These are phyloP conservation scores for Nemania diffusa DNA, from an alignment of 2,329 filamentous ascomycete genomes.

Conservation along the genomic window DNA sequence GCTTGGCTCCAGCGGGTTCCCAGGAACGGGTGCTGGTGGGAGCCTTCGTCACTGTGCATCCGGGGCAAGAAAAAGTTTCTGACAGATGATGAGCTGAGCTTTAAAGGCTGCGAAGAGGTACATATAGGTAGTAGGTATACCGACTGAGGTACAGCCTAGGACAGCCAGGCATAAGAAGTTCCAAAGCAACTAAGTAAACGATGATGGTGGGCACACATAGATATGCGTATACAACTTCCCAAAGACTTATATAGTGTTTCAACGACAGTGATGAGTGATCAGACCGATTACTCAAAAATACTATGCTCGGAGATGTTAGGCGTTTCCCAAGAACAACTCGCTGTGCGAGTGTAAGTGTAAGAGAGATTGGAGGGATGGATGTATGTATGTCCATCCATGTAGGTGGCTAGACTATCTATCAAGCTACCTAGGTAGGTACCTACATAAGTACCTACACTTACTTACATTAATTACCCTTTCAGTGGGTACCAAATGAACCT, in stretches of 20 bases:
- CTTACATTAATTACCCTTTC: neutral
- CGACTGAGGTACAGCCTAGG: constrained; percentile 12
- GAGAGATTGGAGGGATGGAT: no score
- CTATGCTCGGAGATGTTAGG: neutral
- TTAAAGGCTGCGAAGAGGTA: constrained; percentile 8
- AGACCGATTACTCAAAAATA: neutral
- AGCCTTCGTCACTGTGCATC: constrained; percentile 37
- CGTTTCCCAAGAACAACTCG: constrained; percentile 15
- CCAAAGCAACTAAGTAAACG: constrained; percentile 11
- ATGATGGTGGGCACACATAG: constrained; percentile 11
- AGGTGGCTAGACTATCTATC: no score
- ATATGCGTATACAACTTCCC: neutral
- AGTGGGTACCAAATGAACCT: neutral
- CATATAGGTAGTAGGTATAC: constrained; percentile 6
- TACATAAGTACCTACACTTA: constrained; percentile 3
- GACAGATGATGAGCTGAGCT: constrained; percentile 1
- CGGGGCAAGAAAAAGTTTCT: constrained; percentile 10
- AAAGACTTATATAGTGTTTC: neutral
- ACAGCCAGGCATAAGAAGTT: constrained; percentile 18
- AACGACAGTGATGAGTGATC: neutral
- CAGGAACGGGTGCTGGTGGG: constrained; percentile 14
- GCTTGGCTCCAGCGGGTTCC: constrained; percentile 16
- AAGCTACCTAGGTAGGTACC: no score
- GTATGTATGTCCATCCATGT: no score
- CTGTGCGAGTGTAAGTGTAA: no score